Base-by-base conservation (phyloP, 805 yeast species). In the Cyberlindnera nakhonratchasimensis region DNA sequence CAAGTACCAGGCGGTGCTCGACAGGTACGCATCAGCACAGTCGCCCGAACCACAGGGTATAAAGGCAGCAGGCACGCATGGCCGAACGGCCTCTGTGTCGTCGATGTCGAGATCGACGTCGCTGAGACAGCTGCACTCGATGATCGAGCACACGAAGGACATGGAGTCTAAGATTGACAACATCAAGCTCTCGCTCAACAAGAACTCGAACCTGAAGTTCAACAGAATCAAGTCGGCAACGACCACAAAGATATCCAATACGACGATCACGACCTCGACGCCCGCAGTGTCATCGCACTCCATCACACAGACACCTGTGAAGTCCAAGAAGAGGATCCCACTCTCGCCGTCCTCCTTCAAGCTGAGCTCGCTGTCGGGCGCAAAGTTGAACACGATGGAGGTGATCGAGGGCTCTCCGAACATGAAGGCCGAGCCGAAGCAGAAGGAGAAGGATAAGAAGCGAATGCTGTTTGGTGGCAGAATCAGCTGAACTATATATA, bases 81-180 rank as follows among this genome's bases (percentile, higher is more conserved):
- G 30, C 14, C 32, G 33, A n/a, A 5, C 39, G 7, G 28, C 16
- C 12, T 21, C 34, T 2, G 16, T 20, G 6, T 33, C 30, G 9
- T 25, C 35, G 6, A 40, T 60, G 36, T 42, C 57, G 2, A 54
- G 56, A 38, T 58, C 63, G 1, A 53, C 52, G 9, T 61, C 65
- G 0, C 45, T 62, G 18, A 46, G 57, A 34, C 65, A 61, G 28
- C 38, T 62, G 12, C 64, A 61, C 37, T 37, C 54, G 11, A 56
- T 62, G 53, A 47, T 61, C 26, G 57, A 57, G 24, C 62, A 58
- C 22, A 53, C 63, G 0, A 55, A 52, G 38, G 61, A 47, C 11
- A 55, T 62, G 57, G 63, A 50, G 16, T 47, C 52, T 18, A 57
- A 58, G 43, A 48, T 62, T 6, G 61, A 49, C 24, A 46, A 49